Evolutionary conservation across 2,329 filamentous ascomycete species (phyloP).

Genomic region (Penicillium fuscoglaucum): DNA sequence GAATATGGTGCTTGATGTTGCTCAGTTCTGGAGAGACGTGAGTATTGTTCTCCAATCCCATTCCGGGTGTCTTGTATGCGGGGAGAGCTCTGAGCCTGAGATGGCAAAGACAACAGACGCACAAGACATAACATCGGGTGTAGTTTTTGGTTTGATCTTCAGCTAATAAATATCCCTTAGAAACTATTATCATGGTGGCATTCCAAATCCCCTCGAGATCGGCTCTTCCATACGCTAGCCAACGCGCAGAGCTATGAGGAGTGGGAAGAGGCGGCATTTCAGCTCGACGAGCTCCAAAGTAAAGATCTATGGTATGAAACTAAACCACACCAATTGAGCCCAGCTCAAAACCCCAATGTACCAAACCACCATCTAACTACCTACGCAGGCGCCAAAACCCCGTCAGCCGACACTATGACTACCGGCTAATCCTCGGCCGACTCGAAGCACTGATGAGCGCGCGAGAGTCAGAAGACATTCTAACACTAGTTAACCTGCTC

Average conservation of each 20-base stretch:
- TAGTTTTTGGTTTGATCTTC: not conserved
- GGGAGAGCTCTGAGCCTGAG: not conserved
- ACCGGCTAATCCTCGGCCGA: slow-evolving; percentile 76
- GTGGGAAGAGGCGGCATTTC: slow-evolving; percentile 80
- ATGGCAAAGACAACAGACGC: not conserved
- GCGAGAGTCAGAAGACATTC: slow-evolving; percentile 69
- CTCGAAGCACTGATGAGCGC: slow-evolving; percentile 69
- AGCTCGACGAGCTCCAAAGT: slow-evolving; percentile 78
- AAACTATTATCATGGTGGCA: slow-evolving; percentile 68
- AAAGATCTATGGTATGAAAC: slow-evolving; percentile 70
- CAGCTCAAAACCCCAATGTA: not conserved
- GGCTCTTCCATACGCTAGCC: slow-evolving; percentile 65
- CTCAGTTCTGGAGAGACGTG: slow-evolving; percentile 64
- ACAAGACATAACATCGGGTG: not conserved
- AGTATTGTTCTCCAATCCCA: slow-evolving; percentile 5
- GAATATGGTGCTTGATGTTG: slow-evolving; percentile 62
- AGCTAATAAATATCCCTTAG: slow-evolving; percentile 46
- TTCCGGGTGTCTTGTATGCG: not conserved
- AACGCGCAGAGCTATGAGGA: slow-evolving; percentile 74
- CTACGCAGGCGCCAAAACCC: slow-evolving; percentile 74
- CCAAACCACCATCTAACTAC: not conserved
- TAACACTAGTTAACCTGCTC: slow-evolving; percentile 74
- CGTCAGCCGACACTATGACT: slow-evolving; percentile 80
- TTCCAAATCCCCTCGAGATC: slow-evolving; percentile 62
- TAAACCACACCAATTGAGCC: not conserved